These are phyloP conservation scores for Brassica balearica DNA, from an alignment of 441 rosid genomes.

Conservation along the genomic window DNA sequence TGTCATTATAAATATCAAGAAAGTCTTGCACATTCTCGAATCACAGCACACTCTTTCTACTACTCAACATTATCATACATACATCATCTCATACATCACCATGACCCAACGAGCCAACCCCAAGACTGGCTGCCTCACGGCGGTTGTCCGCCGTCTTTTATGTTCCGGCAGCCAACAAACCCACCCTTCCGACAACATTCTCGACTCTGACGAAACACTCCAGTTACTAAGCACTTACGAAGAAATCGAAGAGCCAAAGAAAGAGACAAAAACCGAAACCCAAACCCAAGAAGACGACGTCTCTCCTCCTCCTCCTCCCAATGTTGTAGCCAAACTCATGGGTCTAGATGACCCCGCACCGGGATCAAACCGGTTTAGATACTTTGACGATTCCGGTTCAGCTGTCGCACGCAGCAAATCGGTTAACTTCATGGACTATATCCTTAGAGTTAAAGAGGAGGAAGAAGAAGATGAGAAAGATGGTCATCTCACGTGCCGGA, in stretches of 20 bases:
- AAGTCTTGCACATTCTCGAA: slow-evolving; percentile 13
- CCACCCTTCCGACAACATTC: slow-evolving; percentile 64
- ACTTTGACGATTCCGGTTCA: slow-evolving; percentile 46
- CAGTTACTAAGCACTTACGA: slow-evolving; percentile 40
- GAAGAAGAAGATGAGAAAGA: slow-evolving; percentile 39
- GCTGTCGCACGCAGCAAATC: slow-evolving; percentile 74
- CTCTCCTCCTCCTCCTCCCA: slow-evolving; percentile 57
- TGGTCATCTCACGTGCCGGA: slow-evolving; percentile 50
- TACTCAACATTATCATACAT: neutral
- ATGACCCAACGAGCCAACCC: slow-evolving; percentile 42
- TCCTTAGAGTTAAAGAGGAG: slow-evolving; percentile 51
- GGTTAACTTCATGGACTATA: slow-evolving; percentile 87
- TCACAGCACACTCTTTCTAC: slow-evolving; percentile 13
- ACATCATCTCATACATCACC: neutral
- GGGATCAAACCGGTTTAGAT: slow-evolving; percentile 51
- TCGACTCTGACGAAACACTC: slow-evolving; percentile 44
- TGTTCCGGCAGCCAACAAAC: slow-evolving; percentile 76
- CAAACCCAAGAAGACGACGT: slow-evolving; percentile 37
- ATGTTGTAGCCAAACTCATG: slow-evolving; percentile 90
- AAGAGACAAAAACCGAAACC: slow-evolving; percentile 34
- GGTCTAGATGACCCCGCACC: slow-evolving; percentile 74
- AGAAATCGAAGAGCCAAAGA: slow-evolving; percentile 39
- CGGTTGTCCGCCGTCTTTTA: slow-evolving; percentile 62
- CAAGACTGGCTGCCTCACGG: slow-evolving; percentile 70
- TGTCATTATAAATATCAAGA: slow-evolving; percentile 11